Evolutionary conservation across 1,284 basidiomycete genomes (phyloP), one percentile per base, ranked within the genome.

Genomic region (Psilocybe mexicana): DNA sequence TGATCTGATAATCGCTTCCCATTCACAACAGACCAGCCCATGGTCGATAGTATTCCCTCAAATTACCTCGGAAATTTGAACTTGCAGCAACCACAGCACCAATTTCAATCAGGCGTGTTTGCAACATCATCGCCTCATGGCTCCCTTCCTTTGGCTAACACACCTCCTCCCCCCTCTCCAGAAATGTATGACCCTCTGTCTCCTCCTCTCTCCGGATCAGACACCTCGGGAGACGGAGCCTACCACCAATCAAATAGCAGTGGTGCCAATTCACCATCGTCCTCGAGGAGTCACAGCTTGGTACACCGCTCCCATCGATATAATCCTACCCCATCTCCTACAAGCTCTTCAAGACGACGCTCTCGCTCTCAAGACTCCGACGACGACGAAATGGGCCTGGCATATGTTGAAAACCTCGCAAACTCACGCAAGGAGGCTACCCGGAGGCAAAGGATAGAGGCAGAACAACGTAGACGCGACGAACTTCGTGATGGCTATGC

Each of bases 401-500:
- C 79, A 54, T 80, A 81, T 67, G 79, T 82, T 36, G 87, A 90
- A 69, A 85, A 83, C 59, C 77, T 91, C 55, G 88, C 88, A 6
- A 82, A 86, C 70, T 84, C 84, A n/a, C 78, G 89, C 65, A 92
- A 92, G 70, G 91, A 93, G 75, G 90, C 89, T 28, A 92, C 91
- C 11, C 79, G 91, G 48, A 79, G 84, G 66, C 90, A 93, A 74
- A 79, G 91, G 60, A 93, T 92, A 60, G 89, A 92, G 75, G 90
- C 90, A n/a, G 88, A 90, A 71, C 90, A 95, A 76, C 79, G 91
- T 54, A 81, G 93, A 58, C 81, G 93, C 63, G 91, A 94, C 71
- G 92, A 94, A 74, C 80, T 94, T 58, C 81, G 92, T 61, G 91
- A 94, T 67, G 93, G 92, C 23, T 95, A 94, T 73, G 86, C 89